Conservation (phyloP, 106 monocot species). For the Allium sativum region DNA sequence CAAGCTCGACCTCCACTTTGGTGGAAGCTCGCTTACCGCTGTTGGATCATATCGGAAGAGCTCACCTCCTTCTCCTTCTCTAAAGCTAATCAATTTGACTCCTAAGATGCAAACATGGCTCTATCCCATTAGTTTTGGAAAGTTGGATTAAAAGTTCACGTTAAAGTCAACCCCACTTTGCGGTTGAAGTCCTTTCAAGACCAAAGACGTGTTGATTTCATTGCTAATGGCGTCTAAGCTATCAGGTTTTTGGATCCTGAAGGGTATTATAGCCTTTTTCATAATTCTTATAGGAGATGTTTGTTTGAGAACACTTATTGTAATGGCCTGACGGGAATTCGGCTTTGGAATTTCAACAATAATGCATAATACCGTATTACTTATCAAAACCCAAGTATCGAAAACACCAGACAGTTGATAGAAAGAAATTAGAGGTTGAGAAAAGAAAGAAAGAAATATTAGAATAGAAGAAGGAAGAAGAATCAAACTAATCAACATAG, state of each 20-base stretch:
- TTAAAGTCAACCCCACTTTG: constrained; percentile 40
- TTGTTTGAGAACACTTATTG: constrained; percentile 74
- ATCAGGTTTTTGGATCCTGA: constrained; percentile 42
- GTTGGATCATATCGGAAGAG: constrained; percentile 71
- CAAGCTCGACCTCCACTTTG: constrained; percentile 81
- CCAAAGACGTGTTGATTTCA: constrained; percentile 71
- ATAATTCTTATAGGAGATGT: constrained; percentile 48
- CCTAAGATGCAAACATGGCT: constrained; percentile 6
- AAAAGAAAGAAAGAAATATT: too few relatives aligned
- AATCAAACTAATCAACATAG: too few relatives aligned
- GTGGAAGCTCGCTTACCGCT: constrained; percentile 55
- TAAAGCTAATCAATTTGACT: constrained; percentile 19
- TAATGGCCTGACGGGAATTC: too few relatives aligned
- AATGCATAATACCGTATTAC: too few relatives aligned
- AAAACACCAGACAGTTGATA: too few relatives aligned
- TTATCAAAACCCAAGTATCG: too few relatives aligned
- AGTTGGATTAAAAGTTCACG: constrained; percentile 56
- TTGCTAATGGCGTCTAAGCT: constrained; percentile 88
- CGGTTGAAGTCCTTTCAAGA: constrained; percentile 75
- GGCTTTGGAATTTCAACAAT: too few relatives aligned
- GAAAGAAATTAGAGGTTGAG: too few relatives aligned
- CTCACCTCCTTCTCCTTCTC: constrained; percentile 43
- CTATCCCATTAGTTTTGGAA: constrained; percentile 46
- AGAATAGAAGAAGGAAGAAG: too few relatives aligned
- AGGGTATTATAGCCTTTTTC: constrained; percentile 36